Percentiles rank a stretch among this genome's conserved stretches.
phyloP scores from a whole-genome alignment of 1,284 basidiomycete genomes.

The Veloboletus limbatus region DNA sequence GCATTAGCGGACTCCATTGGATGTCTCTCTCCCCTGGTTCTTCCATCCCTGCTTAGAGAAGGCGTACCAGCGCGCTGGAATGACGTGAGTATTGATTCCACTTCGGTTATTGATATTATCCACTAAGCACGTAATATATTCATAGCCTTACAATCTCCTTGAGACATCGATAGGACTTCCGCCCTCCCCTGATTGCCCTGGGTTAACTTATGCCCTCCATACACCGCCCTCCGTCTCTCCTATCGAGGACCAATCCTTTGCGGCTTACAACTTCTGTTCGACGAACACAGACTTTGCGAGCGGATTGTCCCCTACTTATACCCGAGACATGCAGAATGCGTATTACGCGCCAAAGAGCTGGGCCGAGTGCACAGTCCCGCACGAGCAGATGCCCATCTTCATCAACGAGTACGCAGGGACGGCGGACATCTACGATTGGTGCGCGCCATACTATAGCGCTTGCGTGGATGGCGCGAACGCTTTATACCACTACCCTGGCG shows the following conservation, averaged over 20 bases:
- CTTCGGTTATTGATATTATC: conserved; percentile 11
- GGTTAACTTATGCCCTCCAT: conserved; percentile 24
- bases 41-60: conserved; percentile 31
- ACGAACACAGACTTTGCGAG: conserved; percentile 19
- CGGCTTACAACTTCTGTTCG: conserved; percentile 17
- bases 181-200: conserved; percentile 25
- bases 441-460: conserved; percentile 13
- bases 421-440: conserved; percentile 25
- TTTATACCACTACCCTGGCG: conserved; percentile 15
- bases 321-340: conserved; percentile 16
- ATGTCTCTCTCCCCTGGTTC: conserved; percentile 31
- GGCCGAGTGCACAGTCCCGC: conserved; percentile 22
- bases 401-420: conserved; percentile 27
- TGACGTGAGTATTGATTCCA: conserved; percentile 28
- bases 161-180: conserved; percentile 32
- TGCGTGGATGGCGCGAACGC: conserved; percentile 7
- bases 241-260: conserved; percentile 24
- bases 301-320: conserved; percentile 14
- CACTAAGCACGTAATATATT: conserved; percentile 20
- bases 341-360: conserved; percentile 28
- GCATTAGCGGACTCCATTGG: conserved; percentile 24
- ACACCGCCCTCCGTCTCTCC: conserved; percentile 29
- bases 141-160: conserved; percentile 35
- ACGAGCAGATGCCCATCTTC: conserved; percentile 29
- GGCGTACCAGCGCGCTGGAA: conserved; percentile 35